A percentile compares a stretch with the other conserved stretches of the same genome.
phyloP scores from a whole-genome alignment of 768 basidiomycete species.

The Phanerochaete carnosa region DNA sequence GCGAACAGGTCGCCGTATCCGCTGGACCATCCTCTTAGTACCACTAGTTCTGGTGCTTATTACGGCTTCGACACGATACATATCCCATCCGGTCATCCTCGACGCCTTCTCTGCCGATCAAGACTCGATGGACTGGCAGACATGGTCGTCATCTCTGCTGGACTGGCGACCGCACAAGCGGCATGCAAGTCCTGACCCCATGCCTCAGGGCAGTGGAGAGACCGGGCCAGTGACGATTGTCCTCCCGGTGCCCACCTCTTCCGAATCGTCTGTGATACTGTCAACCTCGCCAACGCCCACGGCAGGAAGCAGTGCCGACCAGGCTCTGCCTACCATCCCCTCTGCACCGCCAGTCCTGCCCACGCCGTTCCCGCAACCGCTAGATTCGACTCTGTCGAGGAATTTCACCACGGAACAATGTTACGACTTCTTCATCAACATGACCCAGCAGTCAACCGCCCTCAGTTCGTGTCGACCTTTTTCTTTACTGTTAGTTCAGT shows the following conservation, averaged over 20 bases:
- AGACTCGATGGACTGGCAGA: conserved; percentile 3
- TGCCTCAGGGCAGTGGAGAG: not conserved
- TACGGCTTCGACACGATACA: conserved; percentile 48
- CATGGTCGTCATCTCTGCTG: conserved; percentile 18
- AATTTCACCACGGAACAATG: conserved; percentile 70
- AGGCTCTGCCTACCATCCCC: conserved; percentile 8
- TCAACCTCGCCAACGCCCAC: conserved; percentile 2
- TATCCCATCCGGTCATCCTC: conserved; percentile 45
- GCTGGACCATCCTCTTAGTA: conserved; percentile 52
- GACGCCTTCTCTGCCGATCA: conserved; percentile 34
- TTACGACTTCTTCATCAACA: conserved; percentile 69
- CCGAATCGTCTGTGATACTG: not conserved
- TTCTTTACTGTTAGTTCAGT: conserved; percentile 58
- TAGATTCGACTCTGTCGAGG: conserved; percentile 56
- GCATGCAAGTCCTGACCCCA: conserved; percentile 25
- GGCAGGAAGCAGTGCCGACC: not conserved
- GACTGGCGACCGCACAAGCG: conserved; percentile 43
- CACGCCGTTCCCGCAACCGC: conserved; percentile 75
- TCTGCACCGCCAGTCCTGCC: conserved; percentile 39
- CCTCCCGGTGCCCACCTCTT: not conserved
- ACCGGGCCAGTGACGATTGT: not conserved
- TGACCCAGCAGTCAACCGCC: conserved; percentile 52
- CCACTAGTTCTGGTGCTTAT: conserved; percentile 55
- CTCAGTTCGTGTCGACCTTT: conserved; percentile 80
- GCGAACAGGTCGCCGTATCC: conserved; percentile 39